Conservation (phyloP, 257 asterid species). For the Solanum piurae region DNA sequence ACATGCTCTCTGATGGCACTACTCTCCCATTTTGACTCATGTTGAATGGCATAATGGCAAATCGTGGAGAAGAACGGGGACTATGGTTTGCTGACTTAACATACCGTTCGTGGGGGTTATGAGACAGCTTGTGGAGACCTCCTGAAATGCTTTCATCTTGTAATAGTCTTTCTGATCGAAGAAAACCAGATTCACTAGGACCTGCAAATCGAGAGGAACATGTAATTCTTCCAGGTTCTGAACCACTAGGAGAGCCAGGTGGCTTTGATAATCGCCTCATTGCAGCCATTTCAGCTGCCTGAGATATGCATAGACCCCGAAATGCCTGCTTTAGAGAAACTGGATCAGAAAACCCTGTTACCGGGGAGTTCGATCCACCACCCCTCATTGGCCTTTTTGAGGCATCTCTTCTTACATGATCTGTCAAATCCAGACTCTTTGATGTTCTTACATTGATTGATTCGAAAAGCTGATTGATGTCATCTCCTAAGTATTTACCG, state of each 20-base stretch:
- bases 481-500: constrained; percentile 24
- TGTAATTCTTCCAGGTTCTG: constrained; percentile 41
- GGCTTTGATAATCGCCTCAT: constrained; percentile 49
- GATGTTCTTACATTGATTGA: constrained; percentile 28
- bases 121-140: constrained; percentile 12
- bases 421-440: constrained; percentile 39
- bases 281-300: constrained; percentile 93
- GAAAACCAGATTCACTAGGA: background rate
- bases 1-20: constrained; percentile 11
- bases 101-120: constrained; percentile 19
- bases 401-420: constrained; percentile 23
- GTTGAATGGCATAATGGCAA: constrained; percentile 9
- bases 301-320: constrained; percentile 88
- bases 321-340: constrained; percentile 84
- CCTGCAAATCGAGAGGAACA: constrained; percentile 13
- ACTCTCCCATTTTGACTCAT: constrained; percentile 3
- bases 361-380: constrained; percentile 54
- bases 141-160: constrained; percentile 41
- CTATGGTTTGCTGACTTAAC: constrained; percentile 22
- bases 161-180: background rate
- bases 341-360: constrained; percentile 74
- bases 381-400: constrained; percentile 71
- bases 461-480: constrained; percentile 44
- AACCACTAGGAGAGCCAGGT: constrained; percentile 70
- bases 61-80: constrained; percentile 29